Base-by-base conservation (phyloP, 2,329 filamentous ascomycete genomes). In the Penicillium sp. region DNA sequence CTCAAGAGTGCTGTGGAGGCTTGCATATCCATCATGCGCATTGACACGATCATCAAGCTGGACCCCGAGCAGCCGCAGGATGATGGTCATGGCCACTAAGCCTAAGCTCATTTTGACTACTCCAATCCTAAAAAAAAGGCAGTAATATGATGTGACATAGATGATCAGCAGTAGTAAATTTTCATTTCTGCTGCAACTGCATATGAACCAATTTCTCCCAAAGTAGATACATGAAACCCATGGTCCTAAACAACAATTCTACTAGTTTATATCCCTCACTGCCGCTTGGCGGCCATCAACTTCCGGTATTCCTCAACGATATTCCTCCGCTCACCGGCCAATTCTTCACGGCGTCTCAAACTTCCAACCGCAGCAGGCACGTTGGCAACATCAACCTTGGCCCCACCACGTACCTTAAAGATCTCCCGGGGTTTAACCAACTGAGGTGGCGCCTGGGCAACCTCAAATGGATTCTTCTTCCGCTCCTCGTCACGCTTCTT, bases 11-110 rank as follows among this genome's bases (percentile, higher is more conserved):
- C 94, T 29, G 94, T 99, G 47, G 94, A 99, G 79, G 94, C 94
- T 52, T 97, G 94, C 76, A 96, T 99, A 76, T 90, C 91, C 71
- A 97, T 99, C 74, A 97, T 99, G 94, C 86, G 94, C 69, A 99
- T 99, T 72, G 94, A 99, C 80, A 97, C 94, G 62, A 82, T 99
- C 77, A 97, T 99, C 79, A 96, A 96, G 81, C 80, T 99, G 75
- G 94, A 99, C 81, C 92, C 92, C 18, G 91, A 97, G 80, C 84
- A 87, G 80, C 82, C 83, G 70, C 83, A 86, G 69, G 83, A 96
- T 77, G 90, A 94, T 68, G 91, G 90, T 54, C 90, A 95, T 77
- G 91, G 88, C 52, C 91, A 96, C 79, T 94, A 83, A 65, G 54
- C 67, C 44, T 50, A 48, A 50, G 52, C 47, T 40, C 23, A 40